Base-by-base conservation (phyloP, 768 basidiomycete species). In the Myochromella boudieri region DNA sequence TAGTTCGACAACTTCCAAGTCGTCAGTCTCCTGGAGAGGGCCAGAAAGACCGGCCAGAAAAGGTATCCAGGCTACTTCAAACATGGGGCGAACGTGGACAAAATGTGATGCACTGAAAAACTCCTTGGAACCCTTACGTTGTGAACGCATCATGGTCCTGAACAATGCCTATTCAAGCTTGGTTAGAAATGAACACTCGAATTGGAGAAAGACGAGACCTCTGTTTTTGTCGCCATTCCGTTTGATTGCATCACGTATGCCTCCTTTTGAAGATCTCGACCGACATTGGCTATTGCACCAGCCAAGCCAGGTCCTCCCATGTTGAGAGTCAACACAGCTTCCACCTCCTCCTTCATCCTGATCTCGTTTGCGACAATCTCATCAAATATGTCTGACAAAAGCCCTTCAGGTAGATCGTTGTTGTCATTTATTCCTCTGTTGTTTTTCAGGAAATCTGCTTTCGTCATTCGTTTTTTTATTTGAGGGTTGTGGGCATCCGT, bases 41-140 rank as follows among this genome's bases (percentile, higher is more conserved):
- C 84, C 91, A 7, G 97, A 98, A 22, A 98, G 74, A 9, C 94
- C 95, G 11, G 97, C 95, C 18, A 99, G 77, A 68, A 97, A 95
- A 1, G 97, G 85, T 70, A 98, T 98, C 97, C 97, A 99, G 17
- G 93, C 95, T 6, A 97, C 95, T 67, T 98, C 95, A 58, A 99
- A 97, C 97, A 99, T 99, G 15, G 97, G 95, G 28, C 85, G 81
- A 51, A 98, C 95, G 63, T 99, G 97, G 47, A 97, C 82, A 52
- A 94, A 91, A 60, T 97, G 91, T 0, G 92, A 97, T 1, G 97
- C 97, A 52, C 91, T 92, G 70, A 95, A 97, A 70, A 93, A 99
- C 52, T 95, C 67, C 64, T 82, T 88, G 6, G 84, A 80, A 18
- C 86, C 83, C 56, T 87, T 90, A n/a, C 90, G 82, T 61, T 97